phyloP scores from a whole-genome alignment of 2,329 filamentous ascomycete species.

The Verruconis gallopava region DNA sequence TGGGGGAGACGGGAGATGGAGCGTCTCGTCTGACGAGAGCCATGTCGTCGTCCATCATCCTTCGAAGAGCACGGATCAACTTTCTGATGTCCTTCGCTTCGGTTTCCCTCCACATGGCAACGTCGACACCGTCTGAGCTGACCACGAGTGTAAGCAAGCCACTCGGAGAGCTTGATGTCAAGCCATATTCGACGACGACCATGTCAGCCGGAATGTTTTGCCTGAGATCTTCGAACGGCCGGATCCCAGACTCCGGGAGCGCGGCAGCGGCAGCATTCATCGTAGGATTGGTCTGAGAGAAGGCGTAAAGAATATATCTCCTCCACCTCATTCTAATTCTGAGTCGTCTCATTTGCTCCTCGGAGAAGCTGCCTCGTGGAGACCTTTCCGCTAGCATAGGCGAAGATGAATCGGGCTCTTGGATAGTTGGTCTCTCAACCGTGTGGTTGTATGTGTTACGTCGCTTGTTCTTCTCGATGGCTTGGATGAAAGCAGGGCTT shows the following conservation, averaged over 20 bases:
- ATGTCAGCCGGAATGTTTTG: slow-evolving; percentile 9
- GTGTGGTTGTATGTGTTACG: slow-evolving; percentile 6
- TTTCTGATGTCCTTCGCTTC: slow-evolving; percentile 9
- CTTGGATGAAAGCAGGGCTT: not conserved
- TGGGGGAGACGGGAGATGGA: not conserved
- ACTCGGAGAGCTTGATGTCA: slow-evolving; percentile 10
- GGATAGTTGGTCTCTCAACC: not conserved
- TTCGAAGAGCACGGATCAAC: slow-evolving; percentile 8
- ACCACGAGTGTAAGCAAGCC: slow-evolving; percentile 11
- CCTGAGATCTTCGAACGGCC: slow-evolving; percentile 7
- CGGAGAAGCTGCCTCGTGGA: not conserved
- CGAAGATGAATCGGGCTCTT: not conserved
- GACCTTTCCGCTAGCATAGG: not conserved
- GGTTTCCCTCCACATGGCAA: slow-evolving; percentile 11
- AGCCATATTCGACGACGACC: slow-evolving; percentile 10
- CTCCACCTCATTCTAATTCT: slow-evolving; percentile 7
- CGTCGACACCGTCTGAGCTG: slow-evolving; percentile 8
- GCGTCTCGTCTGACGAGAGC: not conserved
- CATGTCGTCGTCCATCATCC: not conserved
- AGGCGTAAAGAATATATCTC: slow-evolving; percentile 7
- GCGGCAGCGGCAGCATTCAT: slow-evolving; percentile 8
- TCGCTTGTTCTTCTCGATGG: slow-evolving; percentile 6
- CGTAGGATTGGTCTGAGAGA: slow-evolving; percentile 9
- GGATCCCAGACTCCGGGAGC: not conserved
- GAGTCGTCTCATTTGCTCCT: not conserved